Percentiles rank a stretch among this genome's conserved stretches.
These are phyloP conservation scores for Tremellales sp. DNA, from an alignment of 1,284 basidiomycete genomes.

Conservation along the genomic window DNA sequence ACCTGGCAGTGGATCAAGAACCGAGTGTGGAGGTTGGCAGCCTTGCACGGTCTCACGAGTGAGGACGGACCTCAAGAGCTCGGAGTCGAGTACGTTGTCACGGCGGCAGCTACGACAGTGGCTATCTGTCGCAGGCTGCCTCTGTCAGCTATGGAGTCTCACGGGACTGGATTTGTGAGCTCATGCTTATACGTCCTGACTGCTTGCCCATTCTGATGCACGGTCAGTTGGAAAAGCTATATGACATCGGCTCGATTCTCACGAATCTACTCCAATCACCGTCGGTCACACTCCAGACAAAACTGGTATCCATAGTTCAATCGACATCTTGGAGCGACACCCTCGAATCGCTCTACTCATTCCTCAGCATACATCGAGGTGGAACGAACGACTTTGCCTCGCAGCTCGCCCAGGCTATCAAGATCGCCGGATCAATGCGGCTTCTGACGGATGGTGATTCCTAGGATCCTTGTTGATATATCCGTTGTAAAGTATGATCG, in stretches of 20 bases:
- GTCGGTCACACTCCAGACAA: not conserved
- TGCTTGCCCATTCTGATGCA: not conserved
- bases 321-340: constrained; percentile 3
- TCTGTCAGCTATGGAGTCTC: constrained; percentile 22
- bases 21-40: constrained; percentile 25
- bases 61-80: constrained; percentile 14
- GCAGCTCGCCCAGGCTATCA: constrained; percentile 3
- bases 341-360: constrained; percentile 8
- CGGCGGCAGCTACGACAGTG: constrained; percentile 21
- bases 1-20: constrained; percentile 38
- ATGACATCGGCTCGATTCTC: constrained; percentile 23
- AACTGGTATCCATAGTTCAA: constrained; percentile 1
- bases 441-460: too few species aligned
- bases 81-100: constrained; percentile 21
- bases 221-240: constrained; percentile 25
- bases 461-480: too few species aligned
- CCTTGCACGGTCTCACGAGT: constrained; percentile 17
- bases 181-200: too few species aligned
- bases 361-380: constrained; percentile 11
- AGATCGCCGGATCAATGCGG: not conserved
- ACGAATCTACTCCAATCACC: constrained; percentile 12
- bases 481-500: too few species aligned
- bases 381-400: constrained; percentile 5
- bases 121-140: constrained; percentile 21
- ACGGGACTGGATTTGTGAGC: constrained; percentile 32